phyloP scores from a whole-genome alignment of 2,329 filamentous ascomycete genomes.

The Pseudocercospora pini-densiflorae region DNA sequence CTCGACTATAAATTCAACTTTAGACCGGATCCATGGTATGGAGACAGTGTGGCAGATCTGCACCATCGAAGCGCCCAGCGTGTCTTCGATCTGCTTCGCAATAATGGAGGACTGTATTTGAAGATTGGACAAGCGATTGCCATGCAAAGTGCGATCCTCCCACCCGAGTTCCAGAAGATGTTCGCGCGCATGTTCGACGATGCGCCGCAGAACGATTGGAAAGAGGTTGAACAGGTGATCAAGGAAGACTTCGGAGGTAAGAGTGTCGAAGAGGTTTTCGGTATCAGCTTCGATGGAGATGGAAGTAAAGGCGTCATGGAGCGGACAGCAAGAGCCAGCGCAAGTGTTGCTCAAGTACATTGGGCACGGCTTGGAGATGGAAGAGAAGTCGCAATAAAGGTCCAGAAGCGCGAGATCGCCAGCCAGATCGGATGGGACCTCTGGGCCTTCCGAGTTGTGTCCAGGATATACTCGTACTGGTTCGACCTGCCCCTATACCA shows the following conservation, averaged over 20 bases:
- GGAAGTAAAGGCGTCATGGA: slow-evolving; percentile 69
- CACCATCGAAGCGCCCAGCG: slow-evolving; percentile 84
- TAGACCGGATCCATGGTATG: slow-evolving; percentile 74
- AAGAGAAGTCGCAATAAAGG: slow-evolving; percentile 90
- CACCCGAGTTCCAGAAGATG: slow-evolving; percentile 95
- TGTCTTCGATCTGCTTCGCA: slow-evolving; percentile 77
- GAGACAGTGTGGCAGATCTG: slow-evolving; percentile 73
- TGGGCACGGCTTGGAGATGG: slow-evolving; percentile 88
- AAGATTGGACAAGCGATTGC: slow-evolving; percentile 99
- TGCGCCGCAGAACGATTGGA: slow-evolving; percentile 90
- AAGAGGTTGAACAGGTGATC: slow-evolving; percentile 82
- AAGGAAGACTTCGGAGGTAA: slow-evolving; percentile 84
- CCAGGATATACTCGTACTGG: slow-evolving; percentile 79
- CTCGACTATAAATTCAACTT: slow-evolving; percentile 98
- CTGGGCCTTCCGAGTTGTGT: slow-evolving; percentile 92
- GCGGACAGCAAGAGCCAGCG: slow-evolving; percentile 74
- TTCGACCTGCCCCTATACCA: slow-evolving; percentile 94
- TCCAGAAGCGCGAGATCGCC: slow-evolving; percentile 93
- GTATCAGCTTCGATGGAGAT: slow-evolving; percentile 69
- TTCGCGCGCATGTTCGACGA: slow-evolving; percentile 98
- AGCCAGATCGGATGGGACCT: slow-evolving; percentile 93
- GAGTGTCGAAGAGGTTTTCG: slow-evolving; percentile 88
- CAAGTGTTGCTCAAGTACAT: slow-evolving; percentile 95
- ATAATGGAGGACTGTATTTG: slow-evolving; percentile 91
- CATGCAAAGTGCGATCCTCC: slow-evolving; percentile 94